Base-by-base conservation (phyloP, 1,284 basidiomycete species). In the Puccinia brachypodii region DNA sequence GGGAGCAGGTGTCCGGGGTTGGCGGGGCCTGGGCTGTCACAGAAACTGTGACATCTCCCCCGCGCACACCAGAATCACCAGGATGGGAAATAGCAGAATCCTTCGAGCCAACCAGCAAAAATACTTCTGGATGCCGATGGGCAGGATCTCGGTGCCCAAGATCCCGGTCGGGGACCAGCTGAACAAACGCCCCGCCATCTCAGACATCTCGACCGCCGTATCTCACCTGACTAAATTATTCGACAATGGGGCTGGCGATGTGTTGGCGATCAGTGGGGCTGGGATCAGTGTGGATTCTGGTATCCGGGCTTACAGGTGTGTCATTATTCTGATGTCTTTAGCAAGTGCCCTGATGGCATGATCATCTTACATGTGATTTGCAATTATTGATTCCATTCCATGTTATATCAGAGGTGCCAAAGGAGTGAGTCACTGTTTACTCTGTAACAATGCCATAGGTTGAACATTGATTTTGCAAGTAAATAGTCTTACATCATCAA, bases 251-350 rank as follows among this genome's bases (percentile, higher is more conserved):
- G 47, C 47, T 53, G 69, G 69, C 11, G 33, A 72, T 33, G 40
- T 72, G 3, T 33, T 72, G 69, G 76, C 66, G 7, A 68, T 81
- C 44, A 74, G 25, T 73, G 83, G 85, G 2, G 86, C 86, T 14
- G 86, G 86, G 9, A 84, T 85, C 3, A 85, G 84, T 16, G 86
- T 87, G 13, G 86, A 85, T 76, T 85, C 84, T 33, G 86, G 85
- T 11, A 86, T 87, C 50, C 83, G 84, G n/a, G 84, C 86, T 13
- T 87, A 87, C 79, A 84, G 86, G 76, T 69, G 25, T 25, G 66
- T 40, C 31, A 4, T 16, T 19, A 66, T 60, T 22, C 66, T 68
- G 19, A 47, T 28, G 28, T 53, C 25, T 4, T 72, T 44, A 13
- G 2, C 7, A n/a, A n/a, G n/a, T n/a, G n/a, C n/a, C n/a, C n/a